These are phyloP conservation scores for Tausonia pullulans DNA, from an alignment of 1,284 basidiomycete genomes.

Conservation along the genomic window DNA sequence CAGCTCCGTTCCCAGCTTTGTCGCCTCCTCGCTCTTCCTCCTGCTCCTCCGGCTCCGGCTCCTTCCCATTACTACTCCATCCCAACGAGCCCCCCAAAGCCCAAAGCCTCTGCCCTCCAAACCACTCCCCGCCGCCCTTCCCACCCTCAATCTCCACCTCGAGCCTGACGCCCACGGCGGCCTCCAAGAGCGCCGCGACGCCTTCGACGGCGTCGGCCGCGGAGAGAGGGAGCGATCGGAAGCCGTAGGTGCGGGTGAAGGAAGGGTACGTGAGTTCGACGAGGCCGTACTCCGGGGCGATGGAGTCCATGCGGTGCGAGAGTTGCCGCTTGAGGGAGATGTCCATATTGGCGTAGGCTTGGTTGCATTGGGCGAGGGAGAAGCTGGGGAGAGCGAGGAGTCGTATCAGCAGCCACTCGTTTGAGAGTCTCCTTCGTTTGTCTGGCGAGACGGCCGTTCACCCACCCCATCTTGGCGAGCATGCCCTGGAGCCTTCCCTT, in stretches of 20 bases:
- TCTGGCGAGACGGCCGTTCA: constrained; percentile 11
- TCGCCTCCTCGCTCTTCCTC: constrained; percentile 23
- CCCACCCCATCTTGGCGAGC: constrained; percentile 96
- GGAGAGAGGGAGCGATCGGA: constrained; percentile 70
- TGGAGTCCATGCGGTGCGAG: constrained; percentile 68
- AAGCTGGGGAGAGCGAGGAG: constrained; percentile 45
- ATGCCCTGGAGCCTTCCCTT: constrained; percentile 78
- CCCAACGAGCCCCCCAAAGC: constrained; percentile 36
- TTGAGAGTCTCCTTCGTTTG: no score
- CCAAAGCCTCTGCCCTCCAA: constrained; percentile 65
- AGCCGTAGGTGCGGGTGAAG: constrained; percentile 84
- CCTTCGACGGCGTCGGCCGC: constrained; percentile 92
- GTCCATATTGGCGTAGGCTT: constrained; percentile 92
- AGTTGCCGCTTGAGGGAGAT: constrained; percentile 80
- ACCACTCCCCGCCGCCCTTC: constrained; percentile 80
- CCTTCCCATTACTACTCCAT: constrained; percentile 33
- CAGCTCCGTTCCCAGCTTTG: constrained; percentile 29
- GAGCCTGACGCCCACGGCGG: constrained; percentile 76
- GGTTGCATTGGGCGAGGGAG: constrained; percentile 84
- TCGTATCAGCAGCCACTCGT: neutral
- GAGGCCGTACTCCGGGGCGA: constrained; percentile 94
- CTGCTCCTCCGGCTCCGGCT: constrained; percentile 21
- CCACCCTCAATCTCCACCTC: constrained; percentile 78
- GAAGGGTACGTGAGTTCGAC: constrained; percentile 87
- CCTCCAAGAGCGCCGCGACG: constrained; percentile 74